These are phyloP conservation scores for Lachancea sp. DNA, from an alignment of 805 yeast genomes.

Conservation along the genomic window DNA sequence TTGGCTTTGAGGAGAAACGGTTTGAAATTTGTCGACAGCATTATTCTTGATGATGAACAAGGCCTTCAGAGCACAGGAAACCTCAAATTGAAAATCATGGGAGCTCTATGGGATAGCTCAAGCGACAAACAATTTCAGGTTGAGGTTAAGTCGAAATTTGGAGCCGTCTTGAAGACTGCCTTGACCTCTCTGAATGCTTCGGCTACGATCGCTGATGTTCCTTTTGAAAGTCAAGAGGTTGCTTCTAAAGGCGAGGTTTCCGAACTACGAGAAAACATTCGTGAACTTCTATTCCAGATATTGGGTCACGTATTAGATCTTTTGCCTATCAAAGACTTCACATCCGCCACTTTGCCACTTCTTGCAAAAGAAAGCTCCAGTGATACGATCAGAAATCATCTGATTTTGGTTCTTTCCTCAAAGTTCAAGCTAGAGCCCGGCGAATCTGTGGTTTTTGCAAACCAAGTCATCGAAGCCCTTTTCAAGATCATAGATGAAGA, in stretches of 20 bases:
- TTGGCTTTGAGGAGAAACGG: conserved; percentile 43
- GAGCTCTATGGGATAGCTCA: conserved; percentile 41
- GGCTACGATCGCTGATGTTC: conserved; percentile 4
- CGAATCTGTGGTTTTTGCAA: conserved; percentile 47
- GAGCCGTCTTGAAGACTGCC: conserved; percentile 19
- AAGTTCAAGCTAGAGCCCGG: conserved; percentile 66
- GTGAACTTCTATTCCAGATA: conserved; percentile 37
- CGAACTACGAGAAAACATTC: conserved; percentile 28
- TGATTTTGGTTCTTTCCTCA: conserved; percentile 54
- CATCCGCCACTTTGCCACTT: conserved; percentile 49
- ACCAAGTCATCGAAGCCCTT: conserved; percentile 45
- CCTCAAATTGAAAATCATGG: conserved; percentile 49
- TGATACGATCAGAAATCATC: conserved; percentile 49
- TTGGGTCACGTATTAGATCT: conserved; percentile 59
- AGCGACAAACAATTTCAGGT: conserved; percentile 12
- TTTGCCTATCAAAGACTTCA: conserved; percentile 70
- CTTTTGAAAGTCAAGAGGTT: conserved; percentile 12
- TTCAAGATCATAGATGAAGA: conserved; percentile 33
- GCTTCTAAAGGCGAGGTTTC: conserved; percentile 16
- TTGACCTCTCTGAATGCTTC: conserved; percentile 17
- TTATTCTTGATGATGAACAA: conserved; percentile 36
- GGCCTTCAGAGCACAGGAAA: conserved; percentile 28
- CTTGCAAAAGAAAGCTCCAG: conserved; percentile 29
- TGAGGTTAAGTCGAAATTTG: conserved; percentile 22
- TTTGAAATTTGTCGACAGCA: conserved; percentile 50